Evolutionary conservation across 106 monocot species (phyloP).

Genomic region (Iris macrosiphon): DNA sequence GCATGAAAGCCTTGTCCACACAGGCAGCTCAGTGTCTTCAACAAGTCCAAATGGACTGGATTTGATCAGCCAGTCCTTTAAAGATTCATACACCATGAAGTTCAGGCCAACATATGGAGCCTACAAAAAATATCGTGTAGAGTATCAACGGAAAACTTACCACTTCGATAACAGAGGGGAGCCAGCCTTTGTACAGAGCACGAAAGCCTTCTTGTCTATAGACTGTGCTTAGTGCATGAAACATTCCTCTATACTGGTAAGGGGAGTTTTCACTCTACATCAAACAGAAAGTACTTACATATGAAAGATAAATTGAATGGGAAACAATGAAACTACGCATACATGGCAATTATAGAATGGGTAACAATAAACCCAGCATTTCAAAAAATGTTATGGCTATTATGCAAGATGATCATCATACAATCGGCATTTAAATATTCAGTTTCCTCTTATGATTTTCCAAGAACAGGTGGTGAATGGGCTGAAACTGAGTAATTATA

Average conservation of each 20-base stretch:
- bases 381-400: too few species aligned
- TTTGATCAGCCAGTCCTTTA: constrained; percentile 75
- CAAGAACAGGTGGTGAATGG: too few species aligned
- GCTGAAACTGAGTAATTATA: too few species aligned
- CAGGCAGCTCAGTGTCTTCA: constrained; percentile 50
- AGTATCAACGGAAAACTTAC: constrained; percentile 59
- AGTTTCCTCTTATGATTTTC: too few species aligned
- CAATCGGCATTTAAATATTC: too few species aligned
- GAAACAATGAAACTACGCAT: too few species aligned
- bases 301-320: not conserved
- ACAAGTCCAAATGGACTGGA: constrained; percentile 47
- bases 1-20: constrained; percentile 58
- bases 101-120: constrained; percentile 87
- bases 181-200: constrained; percentile 95
- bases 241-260: constrained; percentile 84
- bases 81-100: constrained; percentile 78
- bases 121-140: constrained; percentile 27
- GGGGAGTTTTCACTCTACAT: constrained; percentile 82
- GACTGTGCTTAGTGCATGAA: constrained; percentile 73
- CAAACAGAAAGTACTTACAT: not conserved
- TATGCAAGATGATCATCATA: too few species aligned
- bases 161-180: constrained; percentile 95
- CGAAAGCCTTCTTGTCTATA: constrained; percentile 79
- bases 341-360: too few species aligned
- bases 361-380: too few species aligned